phyloP scores from a whole-genome alignment of 371 early-diverging fungal genomes.

The Mortierella sp. region DNA sequence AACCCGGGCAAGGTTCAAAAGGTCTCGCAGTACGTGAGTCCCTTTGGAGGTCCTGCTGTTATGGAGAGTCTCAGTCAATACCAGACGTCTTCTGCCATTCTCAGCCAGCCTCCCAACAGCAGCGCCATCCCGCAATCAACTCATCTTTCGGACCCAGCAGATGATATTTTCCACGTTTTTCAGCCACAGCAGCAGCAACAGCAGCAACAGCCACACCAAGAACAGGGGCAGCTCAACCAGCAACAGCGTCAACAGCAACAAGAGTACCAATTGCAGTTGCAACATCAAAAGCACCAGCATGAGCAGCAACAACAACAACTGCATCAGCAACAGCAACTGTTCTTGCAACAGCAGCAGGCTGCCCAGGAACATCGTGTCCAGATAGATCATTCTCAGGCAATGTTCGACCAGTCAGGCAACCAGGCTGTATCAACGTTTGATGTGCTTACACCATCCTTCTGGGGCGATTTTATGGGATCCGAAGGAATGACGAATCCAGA shows the following conservation, averaged over 20 bases:
- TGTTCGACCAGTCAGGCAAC: constrained; percentile 4
- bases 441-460: constrained; percentile 18
- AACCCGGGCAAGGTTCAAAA: constrained; percentile 27
- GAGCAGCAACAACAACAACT: constrained; percentile 17
- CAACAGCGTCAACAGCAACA: constrained; percentile 24
- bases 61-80: constrained; percentile 26
- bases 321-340: constrained; percentile 34
- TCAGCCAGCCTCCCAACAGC: constrained; percentile 28
- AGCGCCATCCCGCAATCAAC: constrained; percentile 13
- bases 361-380: constrained; percentile 15
- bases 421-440: not conserved
- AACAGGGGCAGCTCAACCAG: not conserved
- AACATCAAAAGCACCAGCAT: constrained; percentile 19
- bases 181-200: constrained; percentile 4
- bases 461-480: constrained; percentile 12
- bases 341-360: constrained; percentile 12
- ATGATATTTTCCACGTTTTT: constrained; percentile 16
- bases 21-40: constrained; percentile 28
- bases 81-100: constrained; percentile 21
- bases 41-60: constrained; percentile 25
- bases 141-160: not conserved
- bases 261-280: constrained; percentile 11
- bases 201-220: not conserved
- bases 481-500: not conserved
- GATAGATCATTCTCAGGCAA: constrained; percentile 3